These are phyloP conservation scores for Barnettozyma hawaiiensis DNA, from an alignment of 1,139 yeast species.

Conservation along the genomic window DNA sequence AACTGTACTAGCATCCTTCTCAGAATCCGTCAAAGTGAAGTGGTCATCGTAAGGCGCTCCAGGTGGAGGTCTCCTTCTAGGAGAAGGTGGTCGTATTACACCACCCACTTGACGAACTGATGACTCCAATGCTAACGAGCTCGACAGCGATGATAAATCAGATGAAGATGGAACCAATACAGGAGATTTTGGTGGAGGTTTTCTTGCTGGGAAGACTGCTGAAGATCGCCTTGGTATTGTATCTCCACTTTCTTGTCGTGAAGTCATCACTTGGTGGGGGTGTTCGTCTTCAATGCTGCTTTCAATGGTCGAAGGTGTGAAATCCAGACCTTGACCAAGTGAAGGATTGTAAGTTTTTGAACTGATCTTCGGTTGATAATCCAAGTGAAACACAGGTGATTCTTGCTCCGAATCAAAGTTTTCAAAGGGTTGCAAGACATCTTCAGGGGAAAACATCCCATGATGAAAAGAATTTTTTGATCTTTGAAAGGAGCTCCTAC, in stretches of 20 bases:
- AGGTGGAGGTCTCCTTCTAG: slow-evolving; percentile 24
- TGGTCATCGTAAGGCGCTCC: slow-evolving; percentile 3
- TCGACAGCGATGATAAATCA: neutral
- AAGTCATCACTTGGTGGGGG: neutral
- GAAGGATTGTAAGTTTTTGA: neutral
- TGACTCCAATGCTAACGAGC: neutral
- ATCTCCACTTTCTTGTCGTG: neutral
- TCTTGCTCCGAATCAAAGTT: neutral
- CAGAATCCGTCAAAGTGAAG: slow-evolving; percentile 3
- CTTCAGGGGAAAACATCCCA: neutral
- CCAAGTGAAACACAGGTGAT: neutral
- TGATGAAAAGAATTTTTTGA: slow-evolving; percentile 2
- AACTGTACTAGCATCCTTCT: neutral
- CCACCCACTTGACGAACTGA: neutral
- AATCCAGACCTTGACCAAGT: slow-evolving; percentile 1
- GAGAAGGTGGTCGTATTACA: slow-evolving; percentile 15
- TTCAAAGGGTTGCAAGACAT: neutral
- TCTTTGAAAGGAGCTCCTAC: neutral
- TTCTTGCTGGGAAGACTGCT: slow-evolving; percentile 5
- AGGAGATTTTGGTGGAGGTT: slow-evolving; percentile 14
- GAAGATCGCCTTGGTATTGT: neutral
- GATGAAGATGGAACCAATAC: slow-evolving; percentile 1
- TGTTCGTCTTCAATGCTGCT: neutral
- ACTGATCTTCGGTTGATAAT: neutral
- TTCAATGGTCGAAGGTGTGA: slow-evolving; percentile 4